These are phyloP conservation scores for Fistulinella prunicolor DNA, from an alignment of 768 basidiomycete species.

Conservation along the genomic window DNA sequence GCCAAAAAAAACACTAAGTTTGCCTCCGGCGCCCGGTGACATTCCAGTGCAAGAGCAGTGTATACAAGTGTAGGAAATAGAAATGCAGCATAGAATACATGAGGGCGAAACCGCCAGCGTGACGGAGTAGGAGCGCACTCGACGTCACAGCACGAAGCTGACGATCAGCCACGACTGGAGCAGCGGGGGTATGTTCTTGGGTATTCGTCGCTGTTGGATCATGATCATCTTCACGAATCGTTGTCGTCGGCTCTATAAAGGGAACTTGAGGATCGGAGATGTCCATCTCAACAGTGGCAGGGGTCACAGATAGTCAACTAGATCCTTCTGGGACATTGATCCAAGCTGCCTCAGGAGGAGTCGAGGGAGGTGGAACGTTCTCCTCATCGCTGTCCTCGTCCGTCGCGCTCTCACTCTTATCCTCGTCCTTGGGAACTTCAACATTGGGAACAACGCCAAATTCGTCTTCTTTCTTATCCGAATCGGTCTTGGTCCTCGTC, in stretches of 20 bases:
- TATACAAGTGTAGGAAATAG: conserved; percentile 44
- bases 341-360: conserved; percentile 30
- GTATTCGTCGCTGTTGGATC: conserved; percentile 20
- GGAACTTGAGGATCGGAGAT: conserved; percentile 13
- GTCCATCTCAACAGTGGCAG: conserved; percentile 18
- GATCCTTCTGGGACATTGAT: conserved; percentile 25
- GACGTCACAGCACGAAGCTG: conserved; percentile 27
- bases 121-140: conserved; percentile 29
- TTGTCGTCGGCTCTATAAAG: conserved; percentile 27
- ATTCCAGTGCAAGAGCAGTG: conserved; percentile 38
- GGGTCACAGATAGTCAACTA: conserved; percentile 31
- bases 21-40: conserved; percentile 28
- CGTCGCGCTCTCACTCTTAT: conserved; percentile 32
- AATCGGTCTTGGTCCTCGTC: conserved; percentile 43
- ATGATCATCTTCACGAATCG: conserved; percentile 18
- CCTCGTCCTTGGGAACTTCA: conserved; percentile 25
- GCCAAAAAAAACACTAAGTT: conserved; percentile 18
- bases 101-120: conserved; percentile 34
- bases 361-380: conserved; percentile 34
- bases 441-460: conserved; percentile 1
- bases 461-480: conserved; percentile 44
- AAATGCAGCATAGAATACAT: conserved; percentile 42
- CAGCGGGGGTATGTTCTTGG: conserved; percentile 19
- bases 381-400: conserved; percentile 44
- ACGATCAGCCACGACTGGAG: conserved; percentile 16